These are phyloP conservation scores for Leccinum pellstonianum DNA, from an alignment of 768 basidiomycete species.

Conservation along the genomic window DNA sequence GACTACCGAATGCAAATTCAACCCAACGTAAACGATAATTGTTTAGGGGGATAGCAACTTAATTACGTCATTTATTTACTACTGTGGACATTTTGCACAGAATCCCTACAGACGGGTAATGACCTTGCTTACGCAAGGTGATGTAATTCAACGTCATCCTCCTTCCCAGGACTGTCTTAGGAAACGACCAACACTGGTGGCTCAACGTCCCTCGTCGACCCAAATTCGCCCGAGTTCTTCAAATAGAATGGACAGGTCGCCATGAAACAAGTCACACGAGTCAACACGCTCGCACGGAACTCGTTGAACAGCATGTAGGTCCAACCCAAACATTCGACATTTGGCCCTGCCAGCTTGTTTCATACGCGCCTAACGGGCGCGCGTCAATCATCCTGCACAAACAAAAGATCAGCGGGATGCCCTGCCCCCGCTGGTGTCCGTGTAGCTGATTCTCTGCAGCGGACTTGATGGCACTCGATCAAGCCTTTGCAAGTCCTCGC, in stretches of 20 bases:
- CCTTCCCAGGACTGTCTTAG: slow-evolving; percentile 16
- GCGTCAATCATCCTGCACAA: slow-evolving; percentile 47
- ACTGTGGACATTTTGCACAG: no score
- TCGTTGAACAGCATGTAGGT: slow-evolving; percentile 33
- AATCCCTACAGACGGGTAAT: no score
- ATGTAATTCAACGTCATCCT: slow-evolving; percentile 9
- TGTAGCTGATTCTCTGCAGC: slow-evolving; percentile 23
- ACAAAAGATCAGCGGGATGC: slow-evolving; percentile 45
- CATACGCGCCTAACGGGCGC: slow-evolving; percentile 49
- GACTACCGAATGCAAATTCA: no score
- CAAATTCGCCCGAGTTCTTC: slow-evolving; percentile 61
- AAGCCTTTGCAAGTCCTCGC: no score
- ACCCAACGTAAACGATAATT: no score
- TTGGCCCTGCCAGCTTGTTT: no score
- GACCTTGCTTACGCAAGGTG: no score
- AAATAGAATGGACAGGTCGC: slow-evolving; percentile 53
- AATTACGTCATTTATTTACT: no score
- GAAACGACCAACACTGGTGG: slow-evolving; percentile 10
- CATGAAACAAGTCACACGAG: slow-evolving; percentile 47
- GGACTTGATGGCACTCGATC: slow-evolving; percentile 18
- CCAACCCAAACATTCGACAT: no score
- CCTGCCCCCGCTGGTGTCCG: background rate
- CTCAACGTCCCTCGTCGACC: slow-evolving; percentile 29
- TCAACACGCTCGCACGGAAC: slow-evolving; percentile 46
- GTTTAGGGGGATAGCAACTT: no score